A percentile compares a stretch with the other conserved stretches of the same genome.
Evolutionary conservation across 345 rosid species (phyloP).

Genomic region (Excoecaria cochinchinensis): DNA sequence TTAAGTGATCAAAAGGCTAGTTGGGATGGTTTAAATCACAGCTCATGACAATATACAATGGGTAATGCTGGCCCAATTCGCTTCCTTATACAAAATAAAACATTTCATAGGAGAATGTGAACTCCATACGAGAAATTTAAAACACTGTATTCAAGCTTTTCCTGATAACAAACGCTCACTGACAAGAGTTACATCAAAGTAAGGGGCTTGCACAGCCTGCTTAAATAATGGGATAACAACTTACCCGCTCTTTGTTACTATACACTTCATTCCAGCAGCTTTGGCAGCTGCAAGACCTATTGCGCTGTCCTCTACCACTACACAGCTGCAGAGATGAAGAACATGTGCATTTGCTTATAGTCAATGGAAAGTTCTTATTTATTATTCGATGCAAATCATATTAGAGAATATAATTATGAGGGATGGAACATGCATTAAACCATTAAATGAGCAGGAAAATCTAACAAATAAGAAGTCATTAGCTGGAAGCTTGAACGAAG

Average conservation of each 20-base stretch:
- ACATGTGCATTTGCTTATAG: not conserved
- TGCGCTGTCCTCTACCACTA: constrained; percentile 88
- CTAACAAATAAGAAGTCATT: not conserved
- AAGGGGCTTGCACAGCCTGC: not conserved
- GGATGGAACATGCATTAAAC: not conserved
- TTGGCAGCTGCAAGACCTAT: constrained; percentile 96
- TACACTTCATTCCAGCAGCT: constrained; percentile 96
- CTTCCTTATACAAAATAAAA: not conserved
- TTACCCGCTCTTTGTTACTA: constrained; percentile 91
- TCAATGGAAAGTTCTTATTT: not conserved
- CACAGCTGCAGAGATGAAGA: constrained; percentile 59
- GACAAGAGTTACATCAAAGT: not conserved
- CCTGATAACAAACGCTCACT: not conserved
- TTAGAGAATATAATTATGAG: not conserved
- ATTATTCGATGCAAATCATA: not conserved
- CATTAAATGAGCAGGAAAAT: not conserved
- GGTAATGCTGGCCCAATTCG: not conserved
- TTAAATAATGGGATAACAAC: not conserved
- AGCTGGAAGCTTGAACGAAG: not conserved
- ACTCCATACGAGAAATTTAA: not conserved
- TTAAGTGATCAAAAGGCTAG: not conserved
- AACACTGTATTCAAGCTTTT: not conserved
- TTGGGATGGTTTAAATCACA: not conserved
- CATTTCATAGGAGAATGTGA: not conserved
- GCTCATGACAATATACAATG: not conserved